Evolutionary conservation across 1,284 basidiomycete species (phyloP), one percentile per base, ranked within the genome.

Genomic region (Leccinum discolor): DNA sequence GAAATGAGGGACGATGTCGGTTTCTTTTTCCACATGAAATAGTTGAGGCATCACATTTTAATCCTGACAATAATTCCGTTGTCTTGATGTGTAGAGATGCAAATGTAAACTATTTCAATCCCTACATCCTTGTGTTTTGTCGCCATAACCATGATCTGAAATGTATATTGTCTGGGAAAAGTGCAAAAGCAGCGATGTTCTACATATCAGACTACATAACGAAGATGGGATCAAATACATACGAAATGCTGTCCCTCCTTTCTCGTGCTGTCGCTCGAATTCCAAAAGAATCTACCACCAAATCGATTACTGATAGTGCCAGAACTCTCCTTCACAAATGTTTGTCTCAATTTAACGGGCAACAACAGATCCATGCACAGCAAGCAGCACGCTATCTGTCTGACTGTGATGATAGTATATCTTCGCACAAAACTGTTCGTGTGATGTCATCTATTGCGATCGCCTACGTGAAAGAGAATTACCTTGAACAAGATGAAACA

Each of bases 121-220:
- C 26, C 0, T 66, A 70, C 2, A 64, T 70, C 5, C 65, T 70
- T 2, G 67, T 70, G 0, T 70, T 68, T 29, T 70, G 69, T 40
- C 16, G 60, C 0, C 69, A 70, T 8, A 70, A 70, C 12, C 63
- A 70, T 18, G 60, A 70, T 3, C 23, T 70, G 0, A 70, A 70
- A 18, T 70, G 69, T 10, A 70, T 70, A 0, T 29, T 70, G 0
- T 70, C 64, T 0, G 66, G 69, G 0, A 68, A 68, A 8, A 58
- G 61, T 44, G 64, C 64, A 1, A 70, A 70, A 6, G 69, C 66
- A 1, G 69, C 69, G 0, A 70, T 70, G 69, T 70, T 70, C 10
- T 70, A 70, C 2, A 70, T 70, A 1, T 65, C 61, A 0, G 64
- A 70, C 6, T 70, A 70, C 7, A 70, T 70, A 0, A 70, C 61